phyloP scores from a whole-genome alignment of 23 red algal genomes.

The Chondrus crispus region DNA sequence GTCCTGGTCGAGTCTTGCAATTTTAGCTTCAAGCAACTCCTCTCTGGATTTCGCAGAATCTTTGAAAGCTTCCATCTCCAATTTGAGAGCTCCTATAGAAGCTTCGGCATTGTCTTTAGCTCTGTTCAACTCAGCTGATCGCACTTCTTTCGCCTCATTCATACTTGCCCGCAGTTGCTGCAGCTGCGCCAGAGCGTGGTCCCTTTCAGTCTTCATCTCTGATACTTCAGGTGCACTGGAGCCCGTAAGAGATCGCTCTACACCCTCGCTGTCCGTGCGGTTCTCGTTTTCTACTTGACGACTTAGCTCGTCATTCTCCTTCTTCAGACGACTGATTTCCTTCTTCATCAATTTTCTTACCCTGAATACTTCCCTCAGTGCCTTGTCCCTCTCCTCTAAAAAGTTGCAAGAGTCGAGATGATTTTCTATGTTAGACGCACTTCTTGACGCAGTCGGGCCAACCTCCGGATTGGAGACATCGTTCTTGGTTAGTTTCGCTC shows the following conservation, averaged over 20 bases:
- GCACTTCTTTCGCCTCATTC: too few species aligned
- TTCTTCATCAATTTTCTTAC: slow-evolving; percentile 60
- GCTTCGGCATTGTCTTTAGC: too few species aligned
- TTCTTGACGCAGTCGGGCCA: background rate
- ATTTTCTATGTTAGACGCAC: background rate
- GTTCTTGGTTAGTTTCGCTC: background rate
- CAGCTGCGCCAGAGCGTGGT: too few species aligned
- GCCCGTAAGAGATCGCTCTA: too few species aligned
- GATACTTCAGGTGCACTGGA: too few species aligned
- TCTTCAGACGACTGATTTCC: slow-evolving; percentile 34
- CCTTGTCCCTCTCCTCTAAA: slow-evolving; percentile 39
- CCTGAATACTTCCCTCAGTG: slow-evolving; percentile 44
- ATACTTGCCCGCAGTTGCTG: too few species aligned
- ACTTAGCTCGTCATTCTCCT: slow-evolving; percentile 30
- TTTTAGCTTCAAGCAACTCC: background rate
- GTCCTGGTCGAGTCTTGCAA: background rate
- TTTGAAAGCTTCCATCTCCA: too few species aligned
- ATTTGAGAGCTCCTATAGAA: too few species aligned
- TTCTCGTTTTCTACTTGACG: background rate
- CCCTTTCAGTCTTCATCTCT: too few species aligned
- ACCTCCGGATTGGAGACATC: slow-evolving; percentile 14
- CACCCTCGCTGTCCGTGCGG: too few species aligned
- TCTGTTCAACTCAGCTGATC: too few species aligned
- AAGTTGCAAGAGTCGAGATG: background rate
- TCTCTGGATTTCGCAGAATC: background rate